Percentiles rank a stretch among this genome's conserved stretches.
phyloP scores from a whole-genome alignment of 164 flowering plant genomes.

The Aristolochia fimbriata region DNA sequence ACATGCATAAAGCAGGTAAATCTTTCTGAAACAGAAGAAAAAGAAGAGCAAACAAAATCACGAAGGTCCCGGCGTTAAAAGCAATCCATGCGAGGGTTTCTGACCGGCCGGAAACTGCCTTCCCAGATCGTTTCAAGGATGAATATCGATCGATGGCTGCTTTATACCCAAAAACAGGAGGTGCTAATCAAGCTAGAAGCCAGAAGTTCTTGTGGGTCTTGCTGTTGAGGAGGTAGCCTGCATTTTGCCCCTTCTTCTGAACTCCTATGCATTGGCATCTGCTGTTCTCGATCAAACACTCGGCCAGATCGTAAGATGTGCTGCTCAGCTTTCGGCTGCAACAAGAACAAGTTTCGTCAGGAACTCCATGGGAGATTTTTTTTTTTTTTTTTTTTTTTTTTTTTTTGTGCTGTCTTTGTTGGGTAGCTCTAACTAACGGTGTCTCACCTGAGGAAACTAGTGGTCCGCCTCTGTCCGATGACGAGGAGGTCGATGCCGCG shows the following conservation, averaged over 20 bases:
- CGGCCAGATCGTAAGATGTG: constrained; percentile 40
- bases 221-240: constrained; percentile 61
- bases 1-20: too few relatives aligned
- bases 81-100: too few relatives aligned
- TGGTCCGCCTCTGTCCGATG: constrained; percentile 57
- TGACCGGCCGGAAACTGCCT: too few relatives aligned
- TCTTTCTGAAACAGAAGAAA: too few relatives aligned
- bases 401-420: too few relatives aligned
- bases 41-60: too few relatives aligned
- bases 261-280: constrained; percentile 66
- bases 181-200: constrained; percentile 11
- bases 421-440: not conserved
- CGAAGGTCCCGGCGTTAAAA: too few relatives aligned
- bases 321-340: constrained; percentile 2
- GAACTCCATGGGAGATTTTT: too few relatives aligned
- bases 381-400: too few relatives aligned
- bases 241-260: constrained; percentile 57
- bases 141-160: not conserved
- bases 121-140: too few relatives aligned
- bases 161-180: not conserved
- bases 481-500: constrained; percentile 44
- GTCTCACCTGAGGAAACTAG: constrained; percentile 47
- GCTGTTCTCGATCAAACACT: constrained; percentile 64
- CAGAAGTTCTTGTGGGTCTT: constrained; percentile 62
- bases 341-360: not conserved